Base-by-base conservation (phyloP, 1,139 yeast genomes). In the Diutina catenulata region DNA sequence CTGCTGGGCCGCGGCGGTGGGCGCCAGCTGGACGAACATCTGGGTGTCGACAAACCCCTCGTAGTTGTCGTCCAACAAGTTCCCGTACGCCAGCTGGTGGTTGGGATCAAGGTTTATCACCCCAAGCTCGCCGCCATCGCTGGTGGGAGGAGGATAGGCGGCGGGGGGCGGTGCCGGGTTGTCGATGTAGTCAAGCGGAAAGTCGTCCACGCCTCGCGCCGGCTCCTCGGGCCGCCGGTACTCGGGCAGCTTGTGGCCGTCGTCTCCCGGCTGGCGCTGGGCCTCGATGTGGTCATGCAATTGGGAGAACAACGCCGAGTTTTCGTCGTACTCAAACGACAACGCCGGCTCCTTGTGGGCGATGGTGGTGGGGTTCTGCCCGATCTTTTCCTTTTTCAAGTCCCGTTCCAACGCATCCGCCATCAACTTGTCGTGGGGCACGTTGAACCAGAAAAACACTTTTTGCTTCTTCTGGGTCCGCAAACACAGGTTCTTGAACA, bases 381-480 rank as follows among this genome's bases (percentile, higher is more conserved):
- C 67, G 26, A 62, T 42, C 36, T 62, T 56, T 49, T 88, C 96
- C 51, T 84, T 79, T 56, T 87, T 87, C 53, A 88, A 61, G 52
- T 91, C 98, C 49, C 98, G 67, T 57, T 88, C 97, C 40, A 91
- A 62, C 1, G 97, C 97, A 57, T 91, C 98, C 3, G 91, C 78
- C 71, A 91, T 88, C 38, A 91, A 62, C 51, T 83, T 79, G 54
- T 91, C 96, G 59, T 91, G 97, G 33, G 93, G 91, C 6, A 91
- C 97, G 52, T 88, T 81, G 56, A 83, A 88, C 98, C 98, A 91
- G 56, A 80, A 87, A 55, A 91, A 91, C 29, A 91, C 97, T 55
- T 91, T 91, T 55, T 91, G 98, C 54, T 91, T 91, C 67, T 91
- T 91, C 52, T 91, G 97, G 1, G 98, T 91, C 48, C 95, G 70